Conservation (phyloP, 805 yeast species). For the Zygosaccharomyces kombuchaensis region DNA sequence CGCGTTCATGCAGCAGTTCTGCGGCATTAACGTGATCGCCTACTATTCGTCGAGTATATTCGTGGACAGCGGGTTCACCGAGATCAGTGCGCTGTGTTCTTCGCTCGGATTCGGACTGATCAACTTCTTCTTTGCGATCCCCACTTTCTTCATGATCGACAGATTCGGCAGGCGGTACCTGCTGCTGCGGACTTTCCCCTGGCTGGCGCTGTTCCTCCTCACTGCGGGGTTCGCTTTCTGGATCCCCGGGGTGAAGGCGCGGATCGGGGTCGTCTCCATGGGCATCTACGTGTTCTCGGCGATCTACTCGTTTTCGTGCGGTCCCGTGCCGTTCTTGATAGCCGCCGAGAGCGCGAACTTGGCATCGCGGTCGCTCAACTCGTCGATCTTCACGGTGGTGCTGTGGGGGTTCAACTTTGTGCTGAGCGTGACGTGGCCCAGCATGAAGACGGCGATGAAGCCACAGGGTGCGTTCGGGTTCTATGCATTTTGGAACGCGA, state of each 20-base stretch:
- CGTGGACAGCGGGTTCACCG: constrained; percentile 58
- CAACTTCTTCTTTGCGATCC: constrained; percentile 75
- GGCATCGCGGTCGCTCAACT: constrained; percentile 73
- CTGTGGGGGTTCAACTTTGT: constrained; percentile 72
- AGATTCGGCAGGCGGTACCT: constrained; percentile 66
- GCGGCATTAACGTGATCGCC: constrained; percentile 86
- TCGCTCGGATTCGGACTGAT: constrained; percentile 85
- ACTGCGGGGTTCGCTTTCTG: constrained; percentile 70
- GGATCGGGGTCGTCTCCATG: constrained; percentile 62
- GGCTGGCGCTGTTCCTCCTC: constrained; percentile 56
- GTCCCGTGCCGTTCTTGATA: constrained; percentile 86
- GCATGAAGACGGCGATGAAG: constrained; percentile 58
- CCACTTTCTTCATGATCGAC: constrained; percentile 78
- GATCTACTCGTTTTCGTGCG: constrained; percentile 80
- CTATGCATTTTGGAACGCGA: constrained; percentile 80
- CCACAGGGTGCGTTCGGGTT: constrained; percentile 86
- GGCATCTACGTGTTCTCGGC: constrained; percentile 72
- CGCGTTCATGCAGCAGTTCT: constrained; percentile 88
- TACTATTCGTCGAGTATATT: constrained; percentile 79
- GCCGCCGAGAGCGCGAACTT: constrained; percentile 82
- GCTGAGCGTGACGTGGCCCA: constrained; percentile 75
- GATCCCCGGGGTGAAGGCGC: constrained; percentile 50
- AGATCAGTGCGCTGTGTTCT: constrained; percentile 62
- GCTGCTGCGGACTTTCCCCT: constrained; percentile 56
- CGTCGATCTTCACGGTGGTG: constrained; percentile 73